Conservation (phyloP, 2,329 filamentous ascomycete genomes). For the Helicocarpus griseus region DNA sequence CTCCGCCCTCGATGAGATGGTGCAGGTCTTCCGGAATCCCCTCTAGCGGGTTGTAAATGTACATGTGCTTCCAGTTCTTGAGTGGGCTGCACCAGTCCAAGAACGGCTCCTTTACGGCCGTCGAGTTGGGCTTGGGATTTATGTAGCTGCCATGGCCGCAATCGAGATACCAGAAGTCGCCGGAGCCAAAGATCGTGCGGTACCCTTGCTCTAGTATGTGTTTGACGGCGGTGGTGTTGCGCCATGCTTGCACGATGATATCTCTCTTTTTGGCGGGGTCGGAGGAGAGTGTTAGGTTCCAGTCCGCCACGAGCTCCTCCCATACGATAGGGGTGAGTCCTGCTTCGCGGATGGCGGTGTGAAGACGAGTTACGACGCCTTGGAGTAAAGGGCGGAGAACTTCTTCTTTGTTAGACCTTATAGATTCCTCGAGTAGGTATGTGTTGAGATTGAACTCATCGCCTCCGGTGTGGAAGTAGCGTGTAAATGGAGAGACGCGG, state of each 20-base stretch:
- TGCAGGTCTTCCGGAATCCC: slow-evolving; percentile 53
- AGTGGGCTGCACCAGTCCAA: slow-evolving; percentile 43
- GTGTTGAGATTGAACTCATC: slow-evolving; percentile 76
- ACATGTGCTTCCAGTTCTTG: slow-evolving; percentile 75
- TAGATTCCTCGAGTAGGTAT: slow-evolving; percentile 62
- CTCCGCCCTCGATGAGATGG: slow-evolving; percentile 67
- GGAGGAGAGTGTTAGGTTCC: slow-evolving; percentile 57
- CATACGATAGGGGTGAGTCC: slow-evolving; percentile 69
- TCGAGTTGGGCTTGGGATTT: slow-evolving; percentile 18
- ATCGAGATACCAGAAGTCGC: slow-evolving; percentile 24
- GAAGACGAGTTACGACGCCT: slow-evolving; percentile 59
- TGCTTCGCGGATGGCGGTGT: slow-evolving; percentile 52
- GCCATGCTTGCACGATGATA: slow-evolving; percentile 72
- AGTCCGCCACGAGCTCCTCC: slow-evolving; percentile 76
- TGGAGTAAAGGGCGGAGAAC: slow-evolving; percentile 69
- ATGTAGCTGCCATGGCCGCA: slow-evolving; percentile 26
- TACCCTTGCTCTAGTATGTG: slow-evolving; percentile 20
- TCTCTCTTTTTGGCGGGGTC: slow-evolving; percentile 40
- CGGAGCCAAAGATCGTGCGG: slow-evolving; percentile 24
- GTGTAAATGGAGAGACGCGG: slow-evolving; percentile 56
- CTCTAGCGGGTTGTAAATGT: slow-evolving; percentile 64
- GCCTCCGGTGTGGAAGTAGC: slow-evolving; percentile 77
- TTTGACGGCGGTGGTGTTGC: slow-evolving; percentile 25
- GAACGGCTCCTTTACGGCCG: slow-evolving; percentile 8
- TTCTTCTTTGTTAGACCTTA: slow-evolving; percentile 53